Base-by-base conservation (phyloP, 768 basidiomycete species). In the Lactarius quietus region DNA sequence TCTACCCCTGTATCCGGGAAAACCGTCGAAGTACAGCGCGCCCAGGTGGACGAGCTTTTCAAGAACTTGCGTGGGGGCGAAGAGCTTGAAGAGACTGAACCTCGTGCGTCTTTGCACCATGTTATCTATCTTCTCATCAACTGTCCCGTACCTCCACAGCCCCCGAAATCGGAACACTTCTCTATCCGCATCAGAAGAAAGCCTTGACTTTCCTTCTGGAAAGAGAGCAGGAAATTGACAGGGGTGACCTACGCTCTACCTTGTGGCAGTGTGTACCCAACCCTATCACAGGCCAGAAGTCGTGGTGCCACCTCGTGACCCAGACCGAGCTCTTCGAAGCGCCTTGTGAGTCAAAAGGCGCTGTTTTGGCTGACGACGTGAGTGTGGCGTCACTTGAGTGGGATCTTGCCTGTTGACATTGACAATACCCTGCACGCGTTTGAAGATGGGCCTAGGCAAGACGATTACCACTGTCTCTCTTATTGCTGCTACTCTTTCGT, bases 151-250 rank as follows among this genome's bases (percentile, higher is more conserved):
- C 59, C 66, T 62, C 53, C 71, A 43, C 71, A 90, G 89, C 78
- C 57, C 72, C 80, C 60, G 86, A 90, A 71, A 85, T 99, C 61
- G 89, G 88, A 41, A 97, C 97, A 26, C 82, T 78, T 55, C 80
- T 99, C 9, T 99, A 98, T 77, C 93, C 96, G 23, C 97, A 99
- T 80, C 97, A 99, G 78, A 96, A 95, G 78, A 96, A 96, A 76
- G 97, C 96, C 28, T 81, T 99, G 23, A 94, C 96, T 1, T 99
- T 99, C 77, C 80, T 99, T 57, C 81, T 98, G 23, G 93, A 97
- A 72, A 85, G 97, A 73, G 88, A 91, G 75, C 82, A 86, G 67
- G 91, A 93, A 76, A 81, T 78, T 17, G 74, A 76, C 38, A 79
- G 80, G 52, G 82, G 84, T 76, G 91, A 89, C 69, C 82, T 76